Base-by-base conservation (phyloP, 1,284 basidiomycete species). In the Marasmius sp. region DNA sequence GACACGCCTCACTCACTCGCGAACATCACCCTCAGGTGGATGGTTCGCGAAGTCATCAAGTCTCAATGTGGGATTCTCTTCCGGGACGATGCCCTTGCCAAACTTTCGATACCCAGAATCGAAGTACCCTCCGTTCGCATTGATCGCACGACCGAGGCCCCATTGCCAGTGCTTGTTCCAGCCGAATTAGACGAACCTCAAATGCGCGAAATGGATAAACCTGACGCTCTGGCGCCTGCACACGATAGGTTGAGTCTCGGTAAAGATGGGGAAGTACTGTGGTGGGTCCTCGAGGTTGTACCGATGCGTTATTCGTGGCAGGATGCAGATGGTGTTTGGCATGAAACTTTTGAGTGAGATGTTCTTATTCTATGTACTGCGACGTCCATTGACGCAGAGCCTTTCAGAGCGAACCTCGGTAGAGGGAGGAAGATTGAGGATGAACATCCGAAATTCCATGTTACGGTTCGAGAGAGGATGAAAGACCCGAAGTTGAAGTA, bases 1-100 rank as follows among this genome's bases (percentile, higher is more conserved):
- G 69, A 69, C 4, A 76, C 75, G 2, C 27, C 66, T 7, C 70
- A 80, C 58, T 75, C 73, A 27, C 79, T 92, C 5, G 75, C 84
- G 0, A 79, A 88, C 62, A 85, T 91, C 65, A 72, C 85, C 14
- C 75, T 92, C 33, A 83, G 82, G 27, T 92, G 89, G 89, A 91
- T 92, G 89, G 79, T 92, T 49, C 82, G 83, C 59, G 72, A 79
- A 59, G 70, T 75, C 33, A 69, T 76, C 49, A 63, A 67, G 22
- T 69, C 77, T 9, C 72, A 79, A 18, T 85, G 84, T 65, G 83
- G 81, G 3, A 77, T 90, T 41, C 64, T 74, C 36, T 88, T 88
- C 65, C 81, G 86, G 63, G 60, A 67, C 8, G 77, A 70, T 7
- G 75, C 69, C 20, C 67, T 70, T 59, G 33, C 45, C 4, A 14